A percentile compares a stretch with the other conserved stretches of the same genome.
phyloP scores from a whole-genome alignment of 1,139 yeast genomes.

The Lodderomyces theae region DNA sequence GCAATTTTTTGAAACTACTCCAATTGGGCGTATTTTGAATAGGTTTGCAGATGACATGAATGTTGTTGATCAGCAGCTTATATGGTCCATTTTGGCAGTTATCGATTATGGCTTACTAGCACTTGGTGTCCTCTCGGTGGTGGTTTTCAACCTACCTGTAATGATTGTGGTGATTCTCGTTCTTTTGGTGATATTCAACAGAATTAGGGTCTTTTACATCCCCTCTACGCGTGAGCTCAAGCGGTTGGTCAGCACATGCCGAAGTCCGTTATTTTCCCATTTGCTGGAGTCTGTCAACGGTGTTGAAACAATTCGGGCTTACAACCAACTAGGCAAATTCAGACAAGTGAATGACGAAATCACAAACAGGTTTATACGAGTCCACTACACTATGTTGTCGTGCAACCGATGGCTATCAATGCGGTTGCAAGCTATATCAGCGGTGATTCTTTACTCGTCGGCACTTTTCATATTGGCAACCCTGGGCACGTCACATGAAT shows the following conservation, averaged over 20 bases:
- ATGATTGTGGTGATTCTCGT: slow-evolving; percentile 28
- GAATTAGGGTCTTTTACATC: slow-evolving; percentile 28
- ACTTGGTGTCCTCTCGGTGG: slow-evolving; percentile 26
- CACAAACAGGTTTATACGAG: slow-evolving; percentile 22
- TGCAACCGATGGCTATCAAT: slow-evolving; percentile 39
- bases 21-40: slow-evolving; percentile 37
- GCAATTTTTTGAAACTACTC: slow-evolving; percentile 44
- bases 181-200: slow-evolving; percentile 26
- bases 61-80: slow-evolving; percentile 28
- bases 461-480: slow-evolving; percentile 27
- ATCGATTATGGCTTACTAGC: slow-evolving; percentile 23
- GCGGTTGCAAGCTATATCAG: slow-evolving; percentile 36
- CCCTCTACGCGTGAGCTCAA: slow-evolving; percentile 40
- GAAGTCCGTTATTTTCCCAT: slow-evolving; percentile 36
- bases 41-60: slow-evolving; percentile 37
- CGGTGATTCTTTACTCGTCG: slow-evolving; percentile 29
- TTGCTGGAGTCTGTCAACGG: slow-evolving; percentile 40
- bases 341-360: slow-evolving; percentile 19
- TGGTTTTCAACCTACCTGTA: slow-evolving; percentile 32
- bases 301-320: slow-evolving; percentile 36
- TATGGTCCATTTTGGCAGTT: slow-evolving; percentile 28
- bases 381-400: slow-evolving; percentile 22
- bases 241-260: slow-evolving; percentile 30
- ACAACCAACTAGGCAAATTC: slow-evolving; percentile 29
- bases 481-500: slow-evolving; percentile 19